Base-by-base conservation (phyloP, 352 stramenopile genomes). In the Globisporangium echinulatum region DNA sequence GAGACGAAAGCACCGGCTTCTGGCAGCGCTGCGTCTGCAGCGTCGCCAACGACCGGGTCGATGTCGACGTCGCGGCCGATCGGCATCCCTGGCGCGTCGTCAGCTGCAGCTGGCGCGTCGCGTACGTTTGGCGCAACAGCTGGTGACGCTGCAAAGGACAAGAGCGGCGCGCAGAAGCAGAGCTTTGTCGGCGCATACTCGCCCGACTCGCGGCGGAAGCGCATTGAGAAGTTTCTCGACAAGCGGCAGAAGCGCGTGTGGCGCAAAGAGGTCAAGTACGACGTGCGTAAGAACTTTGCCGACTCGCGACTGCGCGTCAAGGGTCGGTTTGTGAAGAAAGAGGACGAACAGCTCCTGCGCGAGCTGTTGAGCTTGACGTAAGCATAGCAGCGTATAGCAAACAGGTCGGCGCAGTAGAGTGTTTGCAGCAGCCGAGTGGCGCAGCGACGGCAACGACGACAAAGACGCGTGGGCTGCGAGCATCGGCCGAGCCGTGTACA, bases 261-360 rank as follows among this genome's bases (percentile, higher is more conserved):
- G 86, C 72, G 80, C 43, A 98, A 97, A 70, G 81, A 92, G 56
- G 94, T 99, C 46, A 98, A 98, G 74, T 99, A 99, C 65, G 95
- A 98, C 71, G 95, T 98, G 42, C 79, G 96, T 8, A 99, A 99
- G 70, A 98, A 98, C 62, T 98, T 99, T 88, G 96, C 96, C 17
- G 96, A 99, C 74, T 98, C 91, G 67, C 78, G 96, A 63, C 68
- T 99, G 61, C 79, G 96, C 43, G 96, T 99, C 8, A 98, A 99
- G 71, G 92, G 96, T 11, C 82, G 96, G 3, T 99, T 99, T 67
- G 96, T 99, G 15, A 98, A 98, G 64, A 99, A 99, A 62, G 96
- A 99, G 72, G 96, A 99, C 67, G 88, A 97, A 65, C 81, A 96
- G 58, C 60, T 97, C 55, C 66, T 97, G 67, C 82, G 88, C 10